A percentile compares a stretch with the other conserved stretches of the same genome.
Conservation (phyloP, 2,329 filamentous ascomycete species). For the Phaeosphaeriaceae sp. region DNA sequence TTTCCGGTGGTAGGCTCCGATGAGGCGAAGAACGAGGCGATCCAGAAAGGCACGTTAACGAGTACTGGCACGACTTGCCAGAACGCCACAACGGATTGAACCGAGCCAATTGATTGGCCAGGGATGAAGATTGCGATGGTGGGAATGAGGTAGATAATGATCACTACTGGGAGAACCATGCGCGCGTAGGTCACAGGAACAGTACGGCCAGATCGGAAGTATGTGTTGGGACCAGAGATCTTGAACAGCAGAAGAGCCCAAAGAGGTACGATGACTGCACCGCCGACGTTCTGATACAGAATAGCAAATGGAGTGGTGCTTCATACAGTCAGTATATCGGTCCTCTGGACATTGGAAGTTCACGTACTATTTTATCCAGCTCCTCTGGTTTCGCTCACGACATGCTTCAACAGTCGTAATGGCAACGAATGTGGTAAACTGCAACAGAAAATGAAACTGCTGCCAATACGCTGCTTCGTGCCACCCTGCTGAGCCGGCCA, state of each 20-base stretch:
- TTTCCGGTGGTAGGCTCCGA: constrained; percentile 2
- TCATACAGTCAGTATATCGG: not conserved
- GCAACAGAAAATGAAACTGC: constrained; percentile 20
- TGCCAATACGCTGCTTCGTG: constrained; percentile 25
- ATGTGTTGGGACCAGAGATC: constrained; percentile 14
- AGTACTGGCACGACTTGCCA: constrained; percentile 23
- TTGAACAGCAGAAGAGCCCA: constrained; percentile 20
- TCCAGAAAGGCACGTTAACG: constrained; percentile 23
- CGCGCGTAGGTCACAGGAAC: constrained; percentile 21
- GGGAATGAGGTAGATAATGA: constrained; percentile 19
- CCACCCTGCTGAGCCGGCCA: constrained; percentile 14
- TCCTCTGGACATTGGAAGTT: not conserved
- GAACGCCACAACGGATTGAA: constrained; percentile 18
- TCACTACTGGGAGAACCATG: constrained; percentile 13
- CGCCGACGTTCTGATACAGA: constrained; percentile 24
- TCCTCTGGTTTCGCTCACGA: constrained; percentile 18
- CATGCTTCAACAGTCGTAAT: constrained; percentile 24
- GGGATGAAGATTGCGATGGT: constrained; percentile 19
- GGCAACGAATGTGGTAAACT: constrained; percentile 11
- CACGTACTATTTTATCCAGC: constrained; percentile 27
- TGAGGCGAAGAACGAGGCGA: constrained; percentile 15
- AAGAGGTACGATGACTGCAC: constrained; percentile 14
- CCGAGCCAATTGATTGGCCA: not conserved
- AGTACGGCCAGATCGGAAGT: constrained; percentile 20
- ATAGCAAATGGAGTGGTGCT: constrained; percentile 18